phyloP scores from a whole-genome alignment of 2,329 filamentous ascomycete genomes.

The Colletotrichum lentis region DNA sequence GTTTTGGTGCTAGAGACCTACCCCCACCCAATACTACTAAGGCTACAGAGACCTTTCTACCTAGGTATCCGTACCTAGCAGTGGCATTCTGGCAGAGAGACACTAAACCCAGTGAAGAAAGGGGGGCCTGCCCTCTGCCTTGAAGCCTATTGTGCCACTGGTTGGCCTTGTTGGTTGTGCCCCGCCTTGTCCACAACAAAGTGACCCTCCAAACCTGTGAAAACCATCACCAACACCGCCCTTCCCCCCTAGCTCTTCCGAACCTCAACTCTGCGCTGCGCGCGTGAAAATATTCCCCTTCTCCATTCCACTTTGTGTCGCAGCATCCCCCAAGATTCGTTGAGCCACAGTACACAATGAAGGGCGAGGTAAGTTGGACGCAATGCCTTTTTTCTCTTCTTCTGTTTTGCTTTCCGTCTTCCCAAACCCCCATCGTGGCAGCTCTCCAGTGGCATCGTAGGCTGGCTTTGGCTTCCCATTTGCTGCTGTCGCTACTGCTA shows the following conservation, averaged over 20 bases:
- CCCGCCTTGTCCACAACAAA: slow-evolving; percentile 45
- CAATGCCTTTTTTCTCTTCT: slow-evolving; percentile 20
- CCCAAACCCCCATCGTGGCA: neutral
- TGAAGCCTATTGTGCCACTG: slow-evolving; percentile 36
- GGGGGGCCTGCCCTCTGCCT: slow-evolving; percentile 24
- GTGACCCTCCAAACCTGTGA: slow-evolving; percentile 43
- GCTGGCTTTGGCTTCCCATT: neutral
- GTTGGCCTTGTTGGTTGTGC: slow-evolving; percentile 40
- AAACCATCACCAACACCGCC: slow-evolving; percentile 48
- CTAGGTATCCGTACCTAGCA: no score
- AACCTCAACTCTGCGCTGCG: slow-evolving; percentile 46
- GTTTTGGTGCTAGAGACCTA: slow-evolving; percentile 22
- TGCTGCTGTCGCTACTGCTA: slow-evolving; percentile 9
- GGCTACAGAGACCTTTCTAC: slow-evolving; percentile 30
- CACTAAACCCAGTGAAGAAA: slow-evolving; percentile 36
- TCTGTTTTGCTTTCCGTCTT: neutral
- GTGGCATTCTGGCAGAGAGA: neutral
- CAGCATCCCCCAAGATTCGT: slow-evolving; percentile 39
- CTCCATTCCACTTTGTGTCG: slow-evolving; percentile 38
- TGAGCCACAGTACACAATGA: slow-evolving; percentile 55
- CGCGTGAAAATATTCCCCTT: slow-evolving; percentile 45
- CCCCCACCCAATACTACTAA: neutral
- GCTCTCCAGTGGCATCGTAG: slow-evolving; percentile 22
- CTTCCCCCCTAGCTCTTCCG: slow-evolving; percentile 43
- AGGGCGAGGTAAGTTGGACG: slow-evolving; percentile 61